Percentiles rank a stretch among this genome's conserved stretches.
phyloP scores from a whole-genome alignment of 257 asterid species.

The Rauvolfia tetraphylla region DNA sequence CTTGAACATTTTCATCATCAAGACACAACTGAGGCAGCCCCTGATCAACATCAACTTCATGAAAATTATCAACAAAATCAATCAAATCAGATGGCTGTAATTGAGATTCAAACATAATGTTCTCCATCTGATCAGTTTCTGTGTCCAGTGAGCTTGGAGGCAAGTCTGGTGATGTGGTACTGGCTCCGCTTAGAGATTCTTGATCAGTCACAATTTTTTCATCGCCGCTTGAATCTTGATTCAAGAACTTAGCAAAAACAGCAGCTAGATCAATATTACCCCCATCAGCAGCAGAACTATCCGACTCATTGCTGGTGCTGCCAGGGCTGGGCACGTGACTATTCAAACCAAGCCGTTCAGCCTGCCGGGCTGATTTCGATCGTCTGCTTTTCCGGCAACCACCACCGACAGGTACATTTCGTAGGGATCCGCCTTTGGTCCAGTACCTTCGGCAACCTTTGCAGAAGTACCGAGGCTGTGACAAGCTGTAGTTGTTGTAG shows the following conservation, averaged over 20 bases:
- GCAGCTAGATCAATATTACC: constrained; percentile 66
- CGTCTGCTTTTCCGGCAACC: constrained; percentile 75
- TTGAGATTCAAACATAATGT: constrained; percentile 30
- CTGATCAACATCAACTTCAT: constrained; percentile 11
- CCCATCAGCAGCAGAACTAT: constrained; percentile 10
- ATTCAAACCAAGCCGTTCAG: constrained; percentile 3
- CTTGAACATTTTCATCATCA: constrained; percentile 28
- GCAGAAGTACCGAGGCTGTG: constrained; percentile 87
- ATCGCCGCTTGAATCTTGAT: constrained; percentile 31
- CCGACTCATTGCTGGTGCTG: background rate
- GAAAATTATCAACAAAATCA: constrained; percentile 17
- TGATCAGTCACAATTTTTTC: constrained; percentile 18
- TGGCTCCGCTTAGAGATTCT: constrained; percentile 45
- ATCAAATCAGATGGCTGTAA: constrained; percentile 23
- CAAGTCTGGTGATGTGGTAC: constrained; percentile 30
- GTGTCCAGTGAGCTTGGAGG: constrained; percentile 24
- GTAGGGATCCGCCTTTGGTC: constrained; percentile 82
- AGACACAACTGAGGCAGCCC: constrained; percentile 8
- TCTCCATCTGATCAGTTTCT: constrained; percentile 29
- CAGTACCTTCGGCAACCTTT: constrained; percentile 74
- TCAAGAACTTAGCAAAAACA: constrained; percentile 66
- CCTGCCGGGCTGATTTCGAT: constrained; percentile 28
- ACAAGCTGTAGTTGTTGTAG: constrained; percentile 78
- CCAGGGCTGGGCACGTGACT: background rate
- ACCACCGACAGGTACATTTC: constrained; percentile 77